Evolutionary conservation across 2,329 filamentous ascomycete species (phyloP), one percentile per base, ranked within the genome.

Genomic region (Saccharata proteae): DNA sequence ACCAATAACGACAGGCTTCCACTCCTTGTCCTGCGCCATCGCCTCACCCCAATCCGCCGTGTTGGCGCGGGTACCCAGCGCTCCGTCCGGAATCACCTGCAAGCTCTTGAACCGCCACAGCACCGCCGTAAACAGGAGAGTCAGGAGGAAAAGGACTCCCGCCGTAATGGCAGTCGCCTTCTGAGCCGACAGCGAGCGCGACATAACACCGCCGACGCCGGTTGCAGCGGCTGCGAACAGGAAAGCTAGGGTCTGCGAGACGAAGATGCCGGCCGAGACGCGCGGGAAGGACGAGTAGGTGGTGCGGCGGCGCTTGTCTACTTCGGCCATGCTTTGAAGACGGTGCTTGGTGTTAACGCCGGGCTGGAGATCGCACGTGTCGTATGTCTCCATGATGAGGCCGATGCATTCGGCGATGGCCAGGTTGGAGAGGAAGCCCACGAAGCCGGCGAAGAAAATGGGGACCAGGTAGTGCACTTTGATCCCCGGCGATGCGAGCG

Each of bases 271-370:
- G 5, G 80, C 77, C 12, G 67, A 73, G 6, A 85, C 74, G 22
- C 80, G 69, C 5, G 81, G 81, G 40, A 81, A 84, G 1, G 74
- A 77, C 0, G 79, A 81, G 57, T 82, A 85, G 47, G 81, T 82
- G 8, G 73, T 83, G 20, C 69, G 56, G 27, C 69, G 62, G 19
- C 59, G 49, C 12, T 56, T 49, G 17, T 58, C 55, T 14, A 55
- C 52, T 10, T 57, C 52, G 4, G 59, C 55, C 47, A 67, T 55
- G 33, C 43, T 63, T 46, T 62, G 43, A 13, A 64, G 45, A 1
- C 62, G 55, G 42, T 67, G 63, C 16, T 44, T 49, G 16, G 58
- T 63, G 34, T 69, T 79, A 62, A 79, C 77, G 8, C 77, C 76
- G 2, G 77, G 74, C 42, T 80, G 78, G 4, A 86, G 62, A 50